Evolutionary conservation across 139 green algal species (phyloP).

Genomic region (Closterium sp.): DNA sequence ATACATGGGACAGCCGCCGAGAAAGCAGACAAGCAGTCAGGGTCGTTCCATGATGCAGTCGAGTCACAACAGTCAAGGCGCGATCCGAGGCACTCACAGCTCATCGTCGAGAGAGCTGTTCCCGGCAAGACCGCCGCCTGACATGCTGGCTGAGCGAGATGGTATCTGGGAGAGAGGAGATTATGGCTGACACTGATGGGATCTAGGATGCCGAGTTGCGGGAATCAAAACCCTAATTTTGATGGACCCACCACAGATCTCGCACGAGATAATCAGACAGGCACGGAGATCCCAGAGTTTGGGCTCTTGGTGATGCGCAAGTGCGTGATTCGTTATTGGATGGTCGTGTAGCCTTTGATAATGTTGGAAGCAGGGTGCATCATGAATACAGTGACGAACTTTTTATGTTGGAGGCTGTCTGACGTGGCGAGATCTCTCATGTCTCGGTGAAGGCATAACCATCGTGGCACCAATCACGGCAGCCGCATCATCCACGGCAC

Average conservation of each 20-base stretch:
- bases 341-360: not conserved
- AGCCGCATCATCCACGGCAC: not conserved
- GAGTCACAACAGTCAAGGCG: not conserved
- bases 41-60: not conserved
- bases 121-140: constrained; percentile 1
- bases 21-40: not conserved
- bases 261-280: not conserved
- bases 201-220: not conserved
- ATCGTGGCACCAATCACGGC: not conserved
- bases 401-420: too few species aligned
- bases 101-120: constrained; percentile 31
- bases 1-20: not conserved
- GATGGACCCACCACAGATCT: not conserved
- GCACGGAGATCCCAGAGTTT: not conserved
- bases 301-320: not conserved
- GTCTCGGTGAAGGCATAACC: not conserved
- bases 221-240: not conserved
- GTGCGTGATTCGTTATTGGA: not conserved
- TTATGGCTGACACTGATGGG: not conserved
- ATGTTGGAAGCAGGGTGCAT: too few species aligned
- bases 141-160: not conserved
- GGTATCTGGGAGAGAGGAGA: not conserved
- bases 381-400: too few species aligned
- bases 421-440: not conserved
- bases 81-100: not conserved